These are phyloP conservation scores for Ascochyta clinopodiicola DNA, from an alignment of 2,329 filamentous ascomycete species.

Conservation along the genomic window DNA sequence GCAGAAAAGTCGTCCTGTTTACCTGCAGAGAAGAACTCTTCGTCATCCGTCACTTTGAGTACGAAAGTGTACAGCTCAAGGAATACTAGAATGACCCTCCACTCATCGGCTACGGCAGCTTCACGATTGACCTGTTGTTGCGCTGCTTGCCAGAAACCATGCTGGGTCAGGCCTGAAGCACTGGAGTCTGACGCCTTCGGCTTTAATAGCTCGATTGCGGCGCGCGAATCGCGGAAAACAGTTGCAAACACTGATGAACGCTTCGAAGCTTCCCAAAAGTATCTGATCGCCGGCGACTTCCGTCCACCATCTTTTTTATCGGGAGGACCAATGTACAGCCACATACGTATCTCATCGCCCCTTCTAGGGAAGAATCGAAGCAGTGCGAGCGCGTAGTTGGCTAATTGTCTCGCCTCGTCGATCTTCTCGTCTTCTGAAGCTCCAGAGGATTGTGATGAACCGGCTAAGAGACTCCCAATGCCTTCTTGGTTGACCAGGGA, in stretches of 20 bases:
- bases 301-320: constrained; percentile 46
- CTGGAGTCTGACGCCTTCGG: constrained; percentile 35
- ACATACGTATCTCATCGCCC: constrained; percentile 92
- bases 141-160: constrained; percentile 44
- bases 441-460: constrained; percentile 47
- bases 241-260: constrained; percentile 63
- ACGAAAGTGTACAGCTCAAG: constrained; percentile 94
- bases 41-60: constrained; percentile 90
- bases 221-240: constrained; percentile 63
- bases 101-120: constrained; percentile 69
- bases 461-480: constrained; percentile 68
- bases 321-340: constrained; percentile 80
- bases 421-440: constrained; percentile 45
- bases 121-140: constrained; percentile 40
- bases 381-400: constrained; percentile 85
- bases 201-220: constrained; percentile 64
- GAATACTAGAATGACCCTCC: constrained; percentile 88
- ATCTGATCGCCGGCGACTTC: constrained; percentile 72
- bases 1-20: constrained; percentile 37
- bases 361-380: constrained; percentile 82
- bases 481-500: constrained; percentile 78
- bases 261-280: constrained; percentile 78
- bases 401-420: constrained; percentile 74
- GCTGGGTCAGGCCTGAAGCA: constrained; percentile 24
- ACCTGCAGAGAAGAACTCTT: constrained; percentile 80